Conservation (phyloP, 768 basidiomycete species). For the Boletus insuetus region DNA sequence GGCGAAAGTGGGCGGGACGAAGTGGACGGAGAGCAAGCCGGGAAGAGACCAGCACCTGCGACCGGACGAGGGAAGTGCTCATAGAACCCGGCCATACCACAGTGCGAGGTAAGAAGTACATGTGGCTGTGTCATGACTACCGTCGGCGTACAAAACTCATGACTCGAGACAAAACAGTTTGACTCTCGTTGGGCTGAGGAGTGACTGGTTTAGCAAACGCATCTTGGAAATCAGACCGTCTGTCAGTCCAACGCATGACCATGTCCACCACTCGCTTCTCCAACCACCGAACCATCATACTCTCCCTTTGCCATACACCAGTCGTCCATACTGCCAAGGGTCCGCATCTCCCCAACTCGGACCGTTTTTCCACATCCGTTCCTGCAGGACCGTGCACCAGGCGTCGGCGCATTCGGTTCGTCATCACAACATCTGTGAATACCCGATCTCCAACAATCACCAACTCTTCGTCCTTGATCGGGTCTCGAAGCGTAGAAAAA, state of each 20-base stretch:
- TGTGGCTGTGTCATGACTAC: not conserved
- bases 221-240: not conserved
- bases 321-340: conserved; percentile 72
- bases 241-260: conserved; percentile 40
- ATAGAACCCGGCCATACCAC: not conserved
- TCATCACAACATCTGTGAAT: conserved; percentile 88
- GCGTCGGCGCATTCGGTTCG: conserved; percentile 59
- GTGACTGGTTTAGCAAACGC: not conserved
- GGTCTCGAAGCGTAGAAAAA: conserved; percentile 60
- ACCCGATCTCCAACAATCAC: conserved; percentile 89
- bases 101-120: no score
- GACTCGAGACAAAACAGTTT: not conserved
- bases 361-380: not conserved
- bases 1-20: not conserved
- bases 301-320: conserved; percentile 66
- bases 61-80: not conserved
- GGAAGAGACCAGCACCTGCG: not conserved
- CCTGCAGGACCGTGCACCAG: not conserved
- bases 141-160: not conserved
- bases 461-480: conserved; percentile 60
- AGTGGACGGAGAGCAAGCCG: conserved; percentile 4
- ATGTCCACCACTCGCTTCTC: conserved; percentile 51
- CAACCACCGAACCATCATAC: conserved; percentile 56
- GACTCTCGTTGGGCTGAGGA: no score
- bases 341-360: conserved; percentile 28